Base-by-base conservation (phyloP, 176 grass and related monocot species). In the Alopecurus myosuroides region DNA sequence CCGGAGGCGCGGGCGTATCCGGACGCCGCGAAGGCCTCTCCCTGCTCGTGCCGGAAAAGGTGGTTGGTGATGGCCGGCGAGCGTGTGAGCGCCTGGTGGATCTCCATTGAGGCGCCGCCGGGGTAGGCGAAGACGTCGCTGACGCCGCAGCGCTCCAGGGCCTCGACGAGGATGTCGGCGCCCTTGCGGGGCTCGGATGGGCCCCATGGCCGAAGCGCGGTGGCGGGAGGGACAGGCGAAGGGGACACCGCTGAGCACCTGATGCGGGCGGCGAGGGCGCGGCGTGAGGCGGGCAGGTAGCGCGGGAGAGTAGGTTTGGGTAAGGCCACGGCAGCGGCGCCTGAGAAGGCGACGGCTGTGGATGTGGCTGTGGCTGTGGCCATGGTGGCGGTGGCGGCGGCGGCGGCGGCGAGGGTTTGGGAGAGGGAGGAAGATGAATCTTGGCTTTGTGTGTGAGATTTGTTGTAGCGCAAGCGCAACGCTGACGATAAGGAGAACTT, bases 51-150 rank as follows among this genome's bases (percentile, higher is more conserved):
- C 28, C 97, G 91, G 70, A 94, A 86, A 48, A 99, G 93, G 86
- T 99, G 97, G 80, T 99, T 99, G 62, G 82, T 55, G 74, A 99
- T 99, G 50, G 60, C 71, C 0, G 93, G 97, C 51, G 97, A 99
- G 15, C 97, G 94, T 15, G 97, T 99, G 22, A 99, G 94, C 19
- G 97, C 97, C 88, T 99, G 97, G 89, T 99, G 97, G 89, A 99
- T 99, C 89, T 99, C 97, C 97, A 99, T 94, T 77, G 97, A 99
- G 20, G 97, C 97, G 77, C 97, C 97, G 78, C 97, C 93, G 0
- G 97, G 97, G 83, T 99, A 99, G 36, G 90, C 97, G 86, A 99
- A 99, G 20, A 99, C 86, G 81, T 99, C 90, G 19, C 75, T 76
- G 49, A 99, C 90, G 40, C 91, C 97, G 57, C 86, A 92, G 51